These are phyloP conservation scores for Dothiorella sarmentorum DNA, from an alignment of 2,329 filamentous ascomycete genomes.

Conservation along the genomic window DNA sequence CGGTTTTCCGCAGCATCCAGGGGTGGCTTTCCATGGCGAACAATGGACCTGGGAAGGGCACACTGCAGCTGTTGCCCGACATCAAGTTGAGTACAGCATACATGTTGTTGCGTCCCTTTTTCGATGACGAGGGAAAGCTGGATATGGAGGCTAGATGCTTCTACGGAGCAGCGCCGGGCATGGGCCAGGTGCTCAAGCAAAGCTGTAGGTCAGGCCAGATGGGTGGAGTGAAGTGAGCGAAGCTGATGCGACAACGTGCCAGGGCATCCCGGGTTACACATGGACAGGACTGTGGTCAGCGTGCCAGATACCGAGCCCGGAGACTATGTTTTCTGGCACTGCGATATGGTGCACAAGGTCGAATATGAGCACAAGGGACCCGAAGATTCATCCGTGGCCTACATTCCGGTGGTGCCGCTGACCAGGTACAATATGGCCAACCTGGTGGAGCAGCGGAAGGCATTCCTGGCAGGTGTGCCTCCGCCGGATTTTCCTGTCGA, in stretches of 20 bases:
- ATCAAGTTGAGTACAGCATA: constrained; percentile 25
- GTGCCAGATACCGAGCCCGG: constrained; percentile 25
- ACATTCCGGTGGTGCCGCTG: constrained; percentile 25
- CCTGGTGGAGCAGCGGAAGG: constrained; percentile 20
- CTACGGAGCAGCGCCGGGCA: constrained; percentile 24
- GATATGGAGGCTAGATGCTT: not conserved
- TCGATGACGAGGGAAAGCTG: constrained; percentile 22
- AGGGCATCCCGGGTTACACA: constrained; percentile 25
- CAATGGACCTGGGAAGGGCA: constrained; percentile 3
- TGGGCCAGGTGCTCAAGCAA: constrained; percentile 23
- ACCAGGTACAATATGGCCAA: constrained; percentile 23
- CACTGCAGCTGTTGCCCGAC: constrained; percentile 22
- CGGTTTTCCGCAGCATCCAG: not conserved
- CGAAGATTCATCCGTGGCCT: constrained; percentile 25
- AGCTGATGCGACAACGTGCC: constrained; percentile 37
- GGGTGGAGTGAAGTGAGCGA: constrained; percentile 47
- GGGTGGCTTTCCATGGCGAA: not conserved
- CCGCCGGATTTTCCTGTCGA: constrained; percentile 21
- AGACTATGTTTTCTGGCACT: constrained; percentile 29
- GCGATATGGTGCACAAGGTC: constrained; percentile 26
- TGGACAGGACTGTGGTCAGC: constrained; percentile 23
- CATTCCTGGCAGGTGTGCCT: constrained; percentile 18
- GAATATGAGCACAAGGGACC: constrained; percentile 24
- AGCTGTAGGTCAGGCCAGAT: constrained; percentile 22
- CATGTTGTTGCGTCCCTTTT: constrained; percentile 24